Evolutionary conservation across 805 yeast genomes (phyloP).

Genomic region (Candida pini): DNA sequence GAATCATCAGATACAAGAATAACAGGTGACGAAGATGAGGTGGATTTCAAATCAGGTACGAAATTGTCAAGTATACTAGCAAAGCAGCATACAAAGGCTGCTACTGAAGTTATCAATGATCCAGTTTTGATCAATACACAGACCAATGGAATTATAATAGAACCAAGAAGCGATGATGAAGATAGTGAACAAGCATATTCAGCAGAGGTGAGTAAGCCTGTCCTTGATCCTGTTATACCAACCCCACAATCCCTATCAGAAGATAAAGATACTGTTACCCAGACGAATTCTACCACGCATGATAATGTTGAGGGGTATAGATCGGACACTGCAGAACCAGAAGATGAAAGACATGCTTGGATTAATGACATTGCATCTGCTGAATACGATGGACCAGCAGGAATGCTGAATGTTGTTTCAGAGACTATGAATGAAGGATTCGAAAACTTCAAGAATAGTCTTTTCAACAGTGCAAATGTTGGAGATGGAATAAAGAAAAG

Average conservation of each 20-base stretch:
- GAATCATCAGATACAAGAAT: background rate
- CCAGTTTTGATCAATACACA: slow-evolving; percentile 9
- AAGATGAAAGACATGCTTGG: slow-evolving; percentile 37
- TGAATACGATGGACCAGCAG: slow-evolving; percentile 61
- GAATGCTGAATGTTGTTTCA: slow-evolving; percentile 58
- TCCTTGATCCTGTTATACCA: background rate
- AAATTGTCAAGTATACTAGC: background rate
- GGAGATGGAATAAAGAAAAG: background rate
- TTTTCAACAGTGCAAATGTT: slow-evolving; percentile 6
- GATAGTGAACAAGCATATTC: background rate
- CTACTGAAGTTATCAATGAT: background rate
- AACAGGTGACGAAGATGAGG: slow-evolving; percentile 1
- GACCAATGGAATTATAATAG: slow-evolving; percentile 10
- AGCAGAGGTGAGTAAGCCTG: background rate
- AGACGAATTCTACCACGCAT: too few relatives aligned
- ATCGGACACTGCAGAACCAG: slow-evolving; percentile 2
- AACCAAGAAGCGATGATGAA: slow-evolving; percentile 2
- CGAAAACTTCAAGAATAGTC: slow-evolving; percentile 19
- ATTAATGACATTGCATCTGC: slow-evolving; percentile 40
- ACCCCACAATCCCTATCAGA: too few relatives aligned
- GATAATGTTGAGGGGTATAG: too few relatives aligned
- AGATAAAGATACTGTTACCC: too few relatives aligned
- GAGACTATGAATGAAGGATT: slow-evolving; percentile 32
- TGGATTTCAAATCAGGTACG: background rate
- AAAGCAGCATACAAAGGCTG: background rate